A percentile compares a stretch with the other conserved stretches of the same genome.
These are phyloP conservation scores for Anastatica hierochuntica DNA, from an alignment of 345 rosid genomes.

Conservation along the genomic window DNA sequence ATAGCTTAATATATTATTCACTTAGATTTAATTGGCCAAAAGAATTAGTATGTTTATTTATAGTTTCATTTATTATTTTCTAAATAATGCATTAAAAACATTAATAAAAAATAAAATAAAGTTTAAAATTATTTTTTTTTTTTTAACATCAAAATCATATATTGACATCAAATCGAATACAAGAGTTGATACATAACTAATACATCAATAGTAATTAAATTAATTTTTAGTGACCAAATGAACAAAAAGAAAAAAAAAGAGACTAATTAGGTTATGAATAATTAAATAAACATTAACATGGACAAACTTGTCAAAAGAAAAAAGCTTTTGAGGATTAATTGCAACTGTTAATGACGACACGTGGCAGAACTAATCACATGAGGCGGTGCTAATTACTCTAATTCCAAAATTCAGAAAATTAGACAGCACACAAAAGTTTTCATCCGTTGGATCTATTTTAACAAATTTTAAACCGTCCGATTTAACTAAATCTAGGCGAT, in stretches of 20 bases:
- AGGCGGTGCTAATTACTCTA: conserved; percentile 24
- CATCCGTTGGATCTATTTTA: conserved; percentile 7
- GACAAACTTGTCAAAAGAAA: background rate
- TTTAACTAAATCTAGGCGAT: background rate
- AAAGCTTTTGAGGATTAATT: conserved; percentile 10
- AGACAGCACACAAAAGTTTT: background rate
- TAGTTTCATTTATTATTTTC: no score
- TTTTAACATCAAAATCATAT: no score
- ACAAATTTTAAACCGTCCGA: background rate
- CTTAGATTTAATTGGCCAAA: no score
- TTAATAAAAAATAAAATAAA: no score
- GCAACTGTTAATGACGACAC: conserved; percentile 18
- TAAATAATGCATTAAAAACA: no score
- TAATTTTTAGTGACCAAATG: background rate
- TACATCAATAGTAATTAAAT: background rate
- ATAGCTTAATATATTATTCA: no score
- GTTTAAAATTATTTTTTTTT: no score
- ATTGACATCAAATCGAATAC: no score
- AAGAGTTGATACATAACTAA: no score
- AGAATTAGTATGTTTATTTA: no score
- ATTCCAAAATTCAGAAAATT: conserved; percentile 6
- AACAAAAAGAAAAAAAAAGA: background rate
- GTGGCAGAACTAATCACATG: conserved; percentile 7
- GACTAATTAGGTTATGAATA: background rate
- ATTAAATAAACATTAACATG: background rate